Base-by-base conservation (phyloP, 768 basidiomycete species). In the Mycena venus region DNA sequence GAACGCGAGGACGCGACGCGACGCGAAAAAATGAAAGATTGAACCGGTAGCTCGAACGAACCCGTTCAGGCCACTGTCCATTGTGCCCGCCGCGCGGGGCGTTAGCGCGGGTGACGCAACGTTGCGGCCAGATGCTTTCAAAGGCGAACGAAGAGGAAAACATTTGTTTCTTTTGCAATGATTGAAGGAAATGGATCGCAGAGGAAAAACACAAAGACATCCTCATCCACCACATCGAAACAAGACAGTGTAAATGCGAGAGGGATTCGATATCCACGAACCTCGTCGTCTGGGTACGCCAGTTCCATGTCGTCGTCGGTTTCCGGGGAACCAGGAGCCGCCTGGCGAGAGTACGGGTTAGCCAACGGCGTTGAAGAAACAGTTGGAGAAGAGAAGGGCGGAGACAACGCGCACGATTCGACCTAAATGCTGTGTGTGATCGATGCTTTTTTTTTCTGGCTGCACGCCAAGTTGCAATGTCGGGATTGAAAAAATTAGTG, bases 281-380 rank as follows among this genome's bases (percentile, higher is more conserved):
- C 75, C 69, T 74, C 75, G 36, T 74, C 75, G 72, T 77, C 75
- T 29, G 75, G 75, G 47, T 77, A 77, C 27, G 59, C 60, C 38
- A 77, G 65, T 25, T 70, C 75, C 71, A 73, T 29, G 49, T 76
- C 74, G 38, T 68, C 68, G 51, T 73, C 60, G 25, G 58, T 70
- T 8, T 67, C 72, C 2, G 56, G 61, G 23, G 49, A 59, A 32
- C 40, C 25, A 7, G 63, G 47, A 51, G 12, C 40, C 34, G 25
- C 40, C 67, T 58, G 53, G 17, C 21, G 8, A 27, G 40, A 29
- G 31, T 23, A 19, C 17, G 36, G 29, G 25, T 71, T 29, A 72
- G 64, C 32, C 21, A 29, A 53, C 14, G 44, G 5, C 21, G n/a
- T 17, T 25, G 23, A 25, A 36, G n/a, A n/a, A n/a, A n/a, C n/a